These are phyloP conservation scores for Suillus paluster DNA, from an alignment of 768 basidiomycete species.

Conservation along the genomic window DNA sequence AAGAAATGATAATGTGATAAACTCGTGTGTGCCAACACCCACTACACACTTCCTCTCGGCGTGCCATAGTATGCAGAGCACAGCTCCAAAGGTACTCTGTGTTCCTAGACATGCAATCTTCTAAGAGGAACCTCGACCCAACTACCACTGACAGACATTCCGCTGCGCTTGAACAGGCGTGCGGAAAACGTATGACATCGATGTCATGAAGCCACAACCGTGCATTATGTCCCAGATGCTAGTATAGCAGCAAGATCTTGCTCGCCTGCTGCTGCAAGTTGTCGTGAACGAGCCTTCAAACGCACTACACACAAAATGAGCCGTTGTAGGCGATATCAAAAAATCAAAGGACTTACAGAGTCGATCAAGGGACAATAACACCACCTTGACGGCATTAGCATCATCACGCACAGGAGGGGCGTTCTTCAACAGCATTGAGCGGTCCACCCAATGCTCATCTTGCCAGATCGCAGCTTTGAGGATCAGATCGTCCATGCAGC, in stretches of 20 bases:
- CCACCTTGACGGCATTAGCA: constrained; percentile 72
- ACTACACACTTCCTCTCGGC: constrained; percentile 24
- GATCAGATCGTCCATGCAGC: constrained; percentile 95
- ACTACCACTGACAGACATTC: not conserved
- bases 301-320: constrained; percentile 59
- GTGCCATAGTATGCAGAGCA: constrained; percentile 28
- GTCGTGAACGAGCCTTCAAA: constrained; percentile 85
- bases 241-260: constrained; percentile 81
- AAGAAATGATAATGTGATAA: constrained; percentile 14
- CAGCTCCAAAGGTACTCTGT: constrained; percentile 11
- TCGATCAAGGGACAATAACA: constrained; percentile 89
- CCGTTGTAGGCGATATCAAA: constrained; percentile 18
- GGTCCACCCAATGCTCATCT: constrained; percentile 88
- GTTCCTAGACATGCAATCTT: not conserved
- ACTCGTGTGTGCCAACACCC: constrained; percentile 13
- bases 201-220: not conserved
- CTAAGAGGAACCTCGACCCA: constrained; percentile 2
- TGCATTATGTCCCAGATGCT: constrained; percentile 35
- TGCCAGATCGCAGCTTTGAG: constrained; percentile 94
- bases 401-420: constrained; percentile 40
- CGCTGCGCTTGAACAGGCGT: constrained; percentile 3
- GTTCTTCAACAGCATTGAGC: constrained; percentile 67
- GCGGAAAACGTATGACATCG: constrained; percentile 5
- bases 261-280: constrained; percentile 84
- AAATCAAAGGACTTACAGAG: constrained; percentile 64